phyloP scores from a whole-genome alignment of 768 basidiomycete species.

The Clathrus columnatus region DNA sequence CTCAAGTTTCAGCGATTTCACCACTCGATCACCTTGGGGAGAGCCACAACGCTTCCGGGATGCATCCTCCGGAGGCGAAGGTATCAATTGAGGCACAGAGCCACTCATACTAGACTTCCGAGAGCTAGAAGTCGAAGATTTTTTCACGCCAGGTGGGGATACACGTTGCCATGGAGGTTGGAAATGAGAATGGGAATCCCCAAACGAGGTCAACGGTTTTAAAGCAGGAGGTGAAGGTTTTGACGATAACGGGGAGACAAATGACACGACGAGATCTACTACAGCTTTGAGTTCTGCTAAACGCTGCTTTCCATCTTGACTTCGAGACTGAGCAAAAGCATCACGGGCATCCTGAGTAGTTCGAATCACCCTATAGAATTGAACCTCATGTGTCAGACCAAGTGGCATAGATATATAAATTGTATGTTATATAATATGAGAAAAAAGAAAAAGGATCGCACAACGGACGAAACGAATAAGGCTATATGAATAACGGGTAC shows the following conservation, averaged over 20 bases:
- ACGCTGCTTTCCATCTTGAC: conserved; percentile 8
- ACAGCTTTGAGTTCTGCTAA: conserved; percentile 8
- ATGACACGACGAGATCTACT: conserved; percentile 6
- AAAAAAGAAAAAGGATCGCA: background rate
- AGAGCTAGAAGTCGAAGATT: background rate
- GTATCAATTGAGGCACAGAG: background rate
- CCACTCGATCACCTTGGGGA: conserved; percentile 34
- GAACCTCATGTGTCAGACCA: background rate
- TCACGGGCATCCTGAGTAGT: conserved; percentile 10
- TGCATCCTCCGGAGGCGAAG: conserved; percentile 22
- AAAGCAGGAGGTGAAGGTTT: background rate
- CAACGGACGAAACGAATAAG: background rate
- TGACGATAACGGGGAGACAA: background rate
- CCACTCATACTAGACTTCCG: conserved; percentile 4
- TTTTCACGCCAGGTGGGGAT: background rate
- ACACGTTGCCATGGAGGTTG: background rate
- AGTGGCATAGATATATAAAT: background rate
- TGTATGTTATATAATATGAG: background rate
- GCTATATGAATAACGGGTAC: background rate
- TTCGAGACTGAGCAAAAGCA: conserved; percentile 2
- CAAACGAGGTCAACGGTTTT: background rate
- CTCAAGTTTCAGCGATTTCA: conserved; percentile 42
- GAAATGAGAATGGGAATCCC: conserved; percentile 1
- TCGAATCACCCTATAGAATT: conserved; percentile 1
- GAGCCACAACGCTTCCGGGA: conserved; percentile 46